These are phyloP conservation scores for Diplodia intermedia DNA, from an alignment of 2,329 filamentous ascomycete genomes.

Conservation along the genomic window DNA sequence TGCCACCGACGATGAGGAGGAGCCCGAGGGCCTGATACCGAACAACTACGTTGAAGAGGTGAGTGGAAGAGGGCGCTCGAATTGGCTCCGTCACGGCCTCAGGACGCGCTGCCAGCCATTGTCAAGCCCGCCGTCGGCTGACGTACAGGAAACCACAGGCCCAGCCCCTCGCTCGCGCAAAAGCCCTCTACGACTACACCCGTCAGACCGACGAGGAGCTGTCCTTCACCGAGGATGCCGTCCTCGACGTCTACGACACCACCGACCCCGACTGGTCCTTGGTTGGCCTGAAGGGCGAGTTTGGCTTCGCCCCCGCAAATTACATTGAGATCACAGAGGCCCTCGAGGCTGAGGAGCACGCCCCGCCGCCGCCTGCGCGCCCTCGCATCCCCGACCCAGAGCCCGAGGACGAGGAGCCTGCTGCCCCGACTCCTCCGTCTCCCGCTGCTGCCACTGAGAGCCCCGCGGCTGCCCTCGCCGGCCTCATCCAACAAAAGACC, in stretches of 20 bases:
- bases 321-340: conserved; percentile 78
- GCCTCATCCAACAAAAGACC: conserved; percentile 64
- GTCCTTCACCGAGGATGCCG: conserved; percentile 88
- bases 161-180: conserved; percentile 71
- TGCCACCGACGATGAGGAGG: conserved; percentile 80
- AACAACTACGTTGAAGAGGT: conserved; percentile 97
- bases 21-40: conserved; percentile 87
- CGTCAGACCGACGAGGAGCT: conserved; percentile 97
- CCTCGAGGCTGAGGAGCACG: conserved; percentile 56
- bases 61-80: conserved; percentile 44
- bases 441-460: conserved; percentile 56
- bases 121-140: conserved; percentile 4
- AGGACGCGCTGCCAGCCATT: conserved; percentile 17
- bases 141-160: conserved; percentile 58
- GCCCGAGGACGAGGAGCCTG: conserved; percentile 48
- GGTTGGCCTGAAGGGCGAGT: conserved; percentile 83
- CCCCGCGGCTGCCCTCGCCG: conserved; percentile 66
- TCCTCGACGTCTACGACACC: conserved; percentile 83
- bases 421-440: conserved; percentile 51
- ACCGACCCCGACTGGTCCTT: conserved; percentile 97
- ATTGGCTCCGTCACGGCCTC: conserved; percentile 3
- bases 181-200: conserved; percentile 97
- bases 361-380: conserved; percentile 50
- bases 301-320: conserved; percentile 93
- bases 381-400: conserved; percentile 52